phyloP scores from a whole-genome alignment of 1,284 basidiomycete genomes.

The Polyporus tsugae region DNA sequence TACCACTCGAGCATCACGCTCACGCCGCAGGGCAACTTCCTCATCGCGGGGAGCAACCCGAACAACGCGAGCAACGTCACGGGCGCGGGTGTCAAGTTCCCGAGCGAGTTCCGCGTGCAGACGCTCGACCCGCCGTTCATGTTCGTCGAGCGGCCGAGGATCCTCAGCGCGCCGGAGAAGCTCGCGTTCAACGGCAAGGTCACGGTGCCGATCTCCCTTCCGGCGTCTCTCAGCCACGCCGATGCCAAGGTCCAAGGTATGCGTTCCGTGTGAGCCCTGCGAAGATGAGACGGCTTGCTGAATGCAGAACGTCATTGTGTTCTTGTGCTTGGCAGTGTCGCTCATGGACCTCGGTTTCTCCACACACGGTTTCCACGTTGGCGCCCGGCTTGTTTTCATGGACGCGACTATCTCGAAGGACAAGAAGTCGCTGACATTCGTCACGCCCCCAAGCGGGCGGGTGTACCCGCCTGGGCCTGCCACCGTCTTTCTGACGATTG shows the following conservation, averaged over 20 bases:
- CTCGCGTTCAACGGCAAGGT: conserved; percentile 50
- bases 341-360: conserved; percentile 59
- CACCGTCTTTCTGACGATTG: conserved; percentile 52
- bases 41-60: conserved; percentile 60
- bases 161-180: conserved; percentile 46
- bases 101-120: conserved; percentile 58
- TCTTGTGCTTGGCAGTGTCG: conserved; percentile 38
- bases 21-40: conserved; percentile 52
- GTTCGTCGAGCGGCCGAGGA: conserved; percentile 46
- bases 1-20: conserved; percentile 55
- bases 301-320: neutral
- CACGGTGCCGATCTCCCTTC: conserved; percentile 47
- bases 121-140: conserved; percentile 57
- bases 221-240: conserved; percentile 36
- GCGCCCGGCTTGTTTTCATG: conserved; percentile 56
- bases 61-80: conserved; percentile 46
- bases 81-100: conserved; percentile 35
- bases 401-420: conserved; percentile 45
- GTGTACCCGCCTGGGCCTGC: conserved; percentile 63
- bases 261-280: neutral
- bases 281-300: neutral
- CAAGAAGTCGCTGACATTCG: conserved; percentile 49
- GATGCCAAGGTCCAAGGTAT: conserved; percentile 46
- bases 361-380: conserved; percentile 55
- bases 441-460: conserved; percentile 52